These are phyloP conservation scores for Fusarium austroafricanum DNA, from an alignment of 2,329 filamentous ascomycete species.

Conservation along the genomic window DNA sequence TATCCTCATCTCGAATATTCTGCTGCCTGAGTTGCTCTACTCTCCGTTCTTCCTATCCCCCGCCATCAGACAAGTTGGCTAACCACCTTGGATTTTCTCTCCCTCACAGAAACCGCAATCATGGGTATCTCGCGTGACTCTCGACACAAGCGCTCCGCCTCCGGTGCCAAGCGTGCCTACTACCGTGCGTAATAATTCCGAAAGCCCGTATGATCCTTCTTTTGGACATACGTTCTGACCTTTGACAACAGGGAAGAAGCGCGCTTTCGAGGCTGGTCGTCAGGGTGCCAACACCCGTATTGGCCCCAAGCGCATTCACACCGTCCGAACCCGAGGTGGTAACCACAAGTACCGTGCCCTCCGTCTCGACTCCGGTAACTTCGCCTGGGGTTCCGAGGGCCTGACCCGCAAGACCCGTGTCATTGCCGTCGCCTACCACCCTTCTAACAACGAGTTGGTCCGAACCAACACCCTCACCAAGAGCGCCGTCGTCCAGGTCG, in stretches of 20 bases:
- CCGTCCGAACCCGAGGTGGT: slow-evolving; percentile 95
- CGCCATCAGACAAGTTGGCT: slow-evolving; percentile 25
- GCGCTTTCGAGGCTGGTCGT: slow-evolving; percentile 99
- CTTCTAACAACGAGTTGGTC: slow-evolving; percentile 99
- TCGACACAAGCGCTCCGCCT: slow-evolving; percentile 99
- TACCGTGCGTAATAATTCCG: slow-evolving; percentile 78
- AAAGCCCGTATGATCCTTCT: slow-evolving; percentile 72
- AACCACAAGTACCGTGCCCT: slow-evolving; percentile 99
- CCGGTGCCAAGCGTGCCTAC: slow-evolving; percentile 96
- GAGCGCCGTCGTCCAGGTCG: slow-evolving; percentile 98
- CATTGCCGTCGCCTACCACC: slow-evolving; percentile 98
- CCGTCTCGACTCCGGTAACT: slow-evolving; percentile 98
- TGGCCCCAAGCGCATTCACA: slow-evolving; percentile 94
- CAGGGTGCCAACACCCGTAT: slow-evolving; percentile 99
- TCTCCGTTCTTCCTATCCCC: slow-evolving; percentile 9
- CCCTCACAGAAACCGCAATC: slow-evolving; percentile 75
- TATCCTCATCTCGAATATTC: slow-evolving; percentile 40
- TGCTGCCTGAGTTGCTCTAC: slow-evolving; percentile 39
- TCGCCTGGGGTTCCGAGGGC: slow-evolving; percentile 98
- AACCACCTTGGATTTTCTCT: slow-evolving; percentile 40
- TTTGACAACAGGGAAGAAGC: slow-evolving; percentile 85
- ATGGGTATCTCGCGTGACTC: slow-evolving; percentile 99
- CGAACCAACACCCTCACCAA: slow-evolving; percentile 99
- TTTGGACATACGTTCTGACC: slow-evolving; percentile 77
- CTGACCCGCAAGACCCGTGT: slow-evolving; percentile 99